Evolutionary conservation across 176 grass and related monocot species (phyloP).

Genomic region (Juncus effusus): DNA sequence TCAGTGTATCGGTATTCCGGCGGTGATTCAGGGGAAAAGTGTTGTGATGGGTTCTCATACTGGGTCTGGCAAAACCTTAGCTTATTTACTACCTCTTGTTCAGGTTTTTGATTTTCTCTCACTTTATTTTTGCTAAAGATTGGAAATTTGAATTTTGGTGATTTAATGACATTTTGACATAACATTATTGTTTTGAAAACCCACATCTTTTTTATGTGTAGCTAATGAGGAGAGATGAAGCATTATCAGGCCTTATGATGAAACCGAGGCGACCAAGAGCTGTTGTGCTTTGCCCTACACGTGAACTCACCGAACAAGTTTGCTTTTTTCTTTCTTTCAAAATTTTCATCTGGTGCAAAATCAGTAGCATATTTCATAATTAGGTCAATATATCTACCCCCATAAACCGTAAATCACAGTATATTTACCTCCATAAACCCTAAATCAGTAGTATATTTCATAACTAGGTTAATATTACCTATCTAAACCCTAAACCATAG

Average conservation of each 20-base stretch:
- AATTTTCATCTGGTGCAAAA: not conserved
- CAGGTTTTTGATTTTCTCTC: constrained; percentile 40
- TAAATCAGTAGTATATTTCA: too few species aligned
- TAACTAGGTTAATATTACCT: too few species aligned
- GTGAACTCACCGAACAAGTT: constrained; percentile 93
- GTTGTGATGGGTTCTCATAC: constrained; percentile 90
- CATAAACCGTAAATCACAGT: too few species aligned
- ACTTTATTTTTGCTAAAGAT: not conserved
- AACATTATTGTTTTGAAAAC: not conserved
- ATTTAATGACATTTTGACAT: not conserved
- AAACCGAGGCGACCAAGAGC: constrained; percentile 79
- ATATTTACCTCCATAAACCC: too few species aligned
- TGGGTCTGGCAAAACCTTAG: constrained; percentile 93
- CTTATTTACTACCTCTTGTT: constrained; percentile 83
- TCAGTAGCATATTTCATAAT: not conserved
- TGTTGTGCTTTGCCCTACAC: constrained; percentile 86
- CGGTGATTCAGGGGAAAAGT: constrained; percentile 63
- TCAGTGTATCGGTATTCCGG: constrained; percentile 67
- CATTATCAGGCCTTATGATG: constrained; percentile 62
- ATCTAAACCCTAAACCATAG: too few species aligned
- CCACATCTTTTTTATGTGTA: constrained; percentile 22
- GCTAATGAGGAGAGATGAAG: constrained; percentile 75
- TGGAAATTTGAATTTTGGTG: not conserved
- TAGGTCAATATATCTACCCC: too few species aligned
- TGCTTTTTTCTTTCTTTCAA: constrained; percentile 2